Conservation (phyloP, 1,284 basidiomycete genomes). For the Termitomyces sp. region DNA sequence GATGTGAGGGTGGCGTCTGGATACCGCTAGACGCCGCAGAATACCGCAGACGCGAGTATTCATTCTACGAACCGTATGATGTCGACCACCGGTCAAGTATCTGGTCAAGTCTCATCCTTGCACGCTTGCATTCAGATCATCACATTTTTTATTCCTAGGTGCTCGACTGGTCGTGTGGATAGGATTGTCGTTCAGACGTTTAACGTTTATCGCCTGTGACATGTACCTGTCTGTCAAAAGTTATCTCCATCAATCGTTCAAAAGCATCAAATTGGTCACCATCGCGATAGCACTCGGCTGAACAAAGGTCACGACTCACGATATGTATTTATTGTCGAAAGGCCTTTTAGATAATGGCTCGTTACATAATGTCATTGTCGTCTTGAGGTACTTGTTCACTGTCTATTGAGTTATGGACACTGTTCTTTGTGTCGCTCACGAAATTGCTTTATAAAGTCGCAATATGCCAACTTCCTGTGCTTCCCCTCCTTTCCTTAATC, state of each 20-base stretch:
- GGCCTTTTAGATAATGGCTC: not conserved
- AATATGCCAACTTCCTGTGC: not conserved
- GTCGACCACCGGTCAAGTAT: not conserved
- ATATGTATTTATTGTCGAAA: not conserved
- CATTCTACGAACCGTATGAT: not conserved
- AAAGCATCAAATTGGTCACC: not conserved
- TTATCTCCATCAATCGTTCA: not conserved
- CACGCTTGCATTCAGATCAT: not conserved
- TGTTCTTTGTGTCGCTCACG: not conserved
- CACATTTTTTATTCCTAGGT: not conserved
- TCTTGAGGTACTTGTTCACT: not conserved
- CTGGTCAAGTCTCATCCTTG: not conserved
- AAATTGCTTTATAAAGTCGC: conserved; percentile 7
- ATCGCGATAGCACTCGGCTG: not conserved
- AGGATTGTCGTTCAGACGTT: too few relatives aligned
- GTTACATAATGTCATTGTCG: not conserved
- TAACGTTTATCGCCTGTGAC: not conserved
- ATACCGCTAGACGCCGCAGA: not conserved
- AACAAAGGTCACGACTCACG: not conserved
- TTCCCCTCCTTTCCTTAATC: not conserved
- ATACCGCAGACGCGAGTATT: not conserved
- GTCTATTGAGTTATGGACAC: not conserved
- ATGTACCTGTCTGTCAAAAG: not conserved
- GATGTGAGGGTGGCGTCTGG: too few relatives aligned
- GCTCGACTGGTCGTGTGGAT: not conserved